Evolutionary conservation across 768 basidiomycete species (phyloP).

Genomic region (Lactarius psammicola): DNA sequence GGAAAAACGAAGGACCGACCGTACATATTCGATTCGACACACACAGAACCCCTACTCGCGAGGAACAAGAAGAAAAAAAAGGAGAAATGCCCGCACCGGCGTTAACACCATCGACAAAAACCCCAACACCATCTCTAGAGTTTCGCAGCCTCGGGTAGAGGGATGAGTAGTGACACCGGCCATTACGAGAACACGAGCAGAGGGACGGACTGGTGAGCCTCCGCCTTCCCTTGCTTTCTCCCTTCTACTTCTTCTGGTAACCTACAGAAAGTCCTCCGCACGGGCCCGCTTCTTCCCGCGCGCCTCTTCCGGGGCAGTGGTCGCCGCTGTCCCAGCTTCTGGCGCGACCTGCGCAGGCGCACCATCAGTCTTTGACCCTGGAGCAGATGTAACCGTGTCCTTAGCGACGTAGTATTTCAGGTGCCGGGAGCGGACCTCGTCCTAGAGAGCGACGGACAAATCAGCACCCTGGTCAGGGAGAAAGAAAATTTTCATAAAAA

Average conservation of each 20-base stretch:
- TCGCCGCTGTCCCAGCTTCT: constrained; percentile 15
- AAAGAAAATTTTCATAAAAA: background rate
- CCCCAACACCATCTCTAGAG: constrained; percentile 15
- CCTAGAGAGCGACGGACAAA: constrained; percentile 43
- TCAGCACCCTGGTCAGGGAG: background rate
- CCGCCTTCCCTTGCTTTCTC: constrained; percentile 22
- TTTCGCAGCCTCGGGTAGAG: constrained; percentile 19
- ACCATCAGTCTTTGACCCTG: constrained; percentile 36
- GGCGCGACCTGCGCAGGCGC: constrained; percentile 31
- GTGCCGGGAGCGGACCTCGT: constrained; percentile 70
- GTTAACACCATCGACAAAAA: constrained; percentile 11
- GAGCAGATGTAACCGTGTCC: constrained; percentile 36
- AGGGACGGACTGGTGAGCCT: constrained; percentile 37
- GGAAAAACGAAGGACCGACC: constrained; percentile 33
- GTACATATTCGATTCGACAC: constrained; percentile 30
- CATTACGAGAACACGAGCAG: constrained; percentile 29
- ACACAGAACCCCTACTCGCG: constrained; percentile 5
- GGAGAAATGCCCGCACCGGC: constrained; percentile 31
- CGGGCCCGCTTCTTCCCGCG: constrained; percentile 82
- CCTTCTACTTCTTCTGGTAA: constrained; percentile 3
- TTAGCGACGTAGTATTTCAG: constrained; percentile 59
- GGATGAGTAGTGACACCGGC: constrained; percentile 30
- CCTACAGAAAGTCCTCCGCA: constrained; percentile 79
- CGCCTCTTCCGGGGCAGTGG: constrained; percentile 48
- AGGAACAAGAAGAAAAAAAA: constrained; percentile 19